phyloP scores from a whole-genome alignment of 2,329 filamentous ascomycete species.

The Bertia moriformis region DNA sequence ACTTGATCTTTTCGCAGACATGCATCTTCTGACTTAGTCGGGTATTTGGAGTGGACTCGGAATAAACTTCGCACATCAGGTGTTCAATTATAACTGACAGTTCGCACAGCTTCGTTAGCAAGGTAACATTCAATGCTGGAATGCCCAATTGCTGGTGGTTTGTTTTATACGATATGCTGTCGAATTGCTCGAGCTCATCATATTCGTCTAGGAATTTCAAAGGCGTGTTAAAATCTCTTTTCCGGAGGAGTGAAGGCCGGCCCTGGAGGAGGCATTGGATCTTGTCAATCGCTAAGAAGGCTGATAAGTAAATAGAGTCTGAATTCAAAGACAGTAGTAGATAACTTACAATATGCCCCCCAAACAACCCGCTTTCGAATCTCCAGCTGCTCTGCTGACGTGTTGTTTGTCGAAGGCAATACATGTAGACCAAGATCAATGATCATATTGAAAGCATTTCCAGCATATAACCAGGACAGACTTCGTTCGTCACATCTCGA shows the following conservation, averaged over 20 bases:
- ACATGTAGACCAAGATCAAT: background rate
- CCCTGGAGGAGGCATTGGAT: background rate
- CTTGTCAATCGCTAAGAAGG: background rate
- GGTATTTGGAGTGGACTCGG: too few relatives aligned
- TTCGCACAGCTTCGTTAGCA: background rate
- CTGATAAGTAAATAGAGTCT: too few relatives aligned
- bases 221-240: background rate
- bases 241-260: background rate
- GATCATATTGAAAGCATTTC: background rate
- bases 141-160: constrained; percentile 11
- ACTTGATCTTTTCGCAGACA: background rate
- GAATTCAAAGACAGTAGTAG: too few relatives aligned
- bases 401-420: constrained; percentile 4
- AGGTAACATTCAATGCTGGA: constrained; percentile 10
- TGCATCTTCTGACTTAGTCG: background rate
- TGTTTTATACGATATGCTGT: constrained; percentile 15
- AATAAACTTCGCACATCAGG: background rate
- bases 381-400: constrained; percentile 14
- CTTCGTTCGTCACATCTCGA: constrained; percentile 10
- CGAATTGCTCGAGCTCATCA: constrained; percentile 12
- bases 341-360: background rate
- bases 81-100: background rate
- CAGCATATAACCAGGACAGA: background rate
- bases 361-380: background rate
- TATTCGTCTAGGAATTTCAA: background rate